Conservation (phyloP, 2,329 filamentous ascomycete species). For the Colletotrichum higginsianum region DNA sequence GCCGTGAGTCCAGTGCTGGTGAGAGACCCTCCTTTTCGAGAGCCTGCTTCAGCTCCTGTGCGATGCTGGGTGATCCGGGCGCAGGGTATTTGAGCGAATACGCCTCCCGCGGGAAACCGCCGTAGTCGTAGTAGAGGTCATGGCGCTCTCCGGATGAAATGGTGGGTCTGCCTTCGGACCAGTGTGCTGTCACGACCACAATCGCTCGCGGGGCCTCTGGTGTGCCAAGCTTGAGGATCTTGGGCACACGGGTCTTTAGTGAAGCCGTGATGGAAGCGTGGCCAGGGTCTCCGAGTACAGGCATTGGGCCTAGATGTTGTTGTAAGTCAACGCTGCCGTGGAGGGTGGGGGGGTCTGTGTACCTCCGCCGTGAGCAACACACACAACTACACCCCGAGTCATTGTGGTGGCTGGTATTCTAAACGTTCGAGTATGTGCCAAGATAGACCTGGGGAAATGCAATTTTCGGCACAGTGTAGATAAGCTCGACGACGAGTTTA, state of each 20-base stretch:
- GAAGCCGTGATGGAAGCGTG: conserved; percentile 67
- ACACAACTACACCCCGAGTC: conserved; percentile 61
- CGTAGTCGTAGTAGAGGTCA: conserved; percentile 71
- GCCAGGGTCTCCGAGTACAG: conserved; percentile 68
- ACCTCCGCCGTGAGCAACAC: conserved; percentile 67
- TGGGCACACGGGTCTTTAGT: conserved; percentile 67
- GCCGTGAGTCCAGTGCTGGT: conserved; percentile 55
- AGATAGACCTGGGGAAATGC: not conserved
- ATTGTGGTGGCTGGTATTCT: conserved; percentile 48
- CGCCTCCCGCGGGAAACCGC: conserved; percentile 69
- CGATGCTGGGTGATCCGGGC: conserved; percentile 68
- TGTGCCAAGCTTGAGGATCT: conserved; percentile 69
- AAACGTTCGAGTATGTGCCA: not conserved
- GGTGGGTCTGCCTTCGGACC: conserved; percentile 64
- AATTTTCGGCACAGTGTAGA: not conserved
- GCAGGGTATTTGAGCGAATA: conserved; percentile 72
- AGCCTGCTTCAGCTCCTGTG: conserved; percentile 61
- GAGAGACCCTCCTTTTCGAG: conserved; percentile 63
- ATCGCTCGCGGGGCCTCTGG: conserved; percentile 65
- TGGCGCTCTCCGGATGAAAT: conserved; percentile 66
- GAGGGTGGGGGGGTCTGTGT: conserved; percentile 31
- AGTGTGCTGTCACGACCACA: conserved; percentile 72
- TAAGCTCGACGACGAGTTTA: not conserved
- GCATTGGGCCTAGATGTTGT: conserved; percentile 64
- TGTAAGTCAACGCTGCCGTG: not conserved